These are phyloP conservation scores for Singerocomus inundabilis DNA, from an alignment of 1,284 basidiomycete species.

Conservation along the genomic window DNA sequence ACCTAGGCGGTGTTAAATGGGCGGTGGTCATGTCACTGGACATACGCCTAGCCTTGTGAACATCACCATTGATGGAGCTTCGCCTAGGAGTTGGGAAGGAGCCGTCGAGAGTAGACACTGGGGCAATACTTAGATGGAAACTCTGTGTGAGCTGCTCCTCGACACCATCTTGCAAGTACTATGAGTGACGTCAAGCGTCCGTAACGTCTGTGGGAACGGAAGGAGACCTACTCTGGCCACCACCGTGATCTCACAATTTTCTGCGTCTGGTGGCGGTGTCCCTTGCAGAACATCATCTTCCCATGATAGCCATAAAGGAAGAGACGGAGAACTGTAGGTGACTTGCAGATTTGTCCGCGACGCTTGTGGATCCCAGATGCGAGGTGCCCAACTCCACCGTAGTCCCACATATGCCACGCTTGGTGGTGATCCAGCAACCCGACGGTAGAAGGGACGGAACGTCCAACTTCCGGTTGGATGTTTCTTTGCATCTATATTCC, in stretches of 20 bases:
- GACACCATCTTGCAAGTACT: conserved; percentile 72
- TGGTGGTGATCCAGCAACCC: conserved; percentile 79
- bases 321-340: conserved; percentile 72
- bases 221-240: conserved; percentile 65
- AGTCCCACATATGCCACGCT: conserved; percentile 81
- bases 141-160: conserved; percentile 66
- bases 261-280: conserved; percentile 67
- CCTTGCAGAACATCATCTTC: conserved; percentile 77
- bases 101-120: conserved; percentile 63
- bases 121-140: conserved; percentile 70
- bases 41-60: conserved; percentile 50
- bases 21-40: conserved; percentile 55
- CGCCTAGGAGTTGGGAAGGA: conserved; percentile 57
- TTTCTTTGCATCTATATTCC: conserved; percentile 97
- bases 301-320: conserved; percentile 89
- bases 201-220: conserved; percentile 12
- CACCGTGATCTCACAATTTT: conserved; percentile 69
- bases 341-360: conserved; percentile 79
- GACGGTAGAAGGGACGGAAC: conserved; percentile 89
- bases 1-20: conserved; percentile 40
- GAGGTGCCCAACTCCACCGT: conserved; percentile 90
- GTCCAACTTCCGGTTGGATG: conserved; percentile 75
- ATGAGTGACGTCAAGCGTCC: conserved; percentile 15
- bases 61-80: conserved; percentile 59
- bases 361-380: conserved; percentile 96